Conservation (phyloP, 208 protist genomes). For the Leishmania guyanensis region DNA sequence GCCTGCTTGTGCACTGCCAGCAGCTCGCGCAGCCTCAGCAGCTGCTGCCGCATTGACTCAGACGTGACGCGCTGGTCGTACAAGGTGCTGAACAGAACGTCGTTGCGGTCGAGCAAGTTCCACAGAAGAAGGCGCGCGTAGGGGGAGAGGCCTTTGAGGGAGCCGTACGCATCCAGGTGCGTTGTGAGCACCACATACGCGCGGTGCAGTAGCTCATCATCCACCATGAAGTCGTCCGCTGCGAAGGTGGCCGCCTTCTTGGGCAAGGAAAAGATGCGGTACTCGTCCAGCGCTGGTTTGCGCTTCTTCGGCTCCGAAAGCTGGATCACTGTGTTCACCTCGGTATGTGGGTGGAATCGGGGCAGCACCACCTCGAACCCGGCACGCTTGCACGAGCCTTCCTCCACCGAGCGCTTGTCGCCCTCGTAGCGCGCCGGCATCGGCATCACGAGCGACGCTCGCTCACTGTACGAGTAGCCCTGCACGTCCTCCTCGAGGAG, state of each 20-base stretch:
- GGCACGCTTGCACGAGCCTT: constrained; percentile 48
- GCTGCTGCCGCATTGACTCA: constrained; percentile 30
- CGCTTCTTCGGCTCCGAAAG: constrained; percentile 77
- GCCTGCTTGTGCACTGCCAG: constrained; percentile 24
- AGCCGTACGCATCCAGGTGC: constrained; percentile 76
- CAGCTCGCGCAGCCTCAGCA: constrained; percentile 32
- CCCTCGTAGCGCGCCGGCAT: constrained; percentile 71
- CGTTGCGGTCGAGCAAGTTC: constrained; percentile 71
- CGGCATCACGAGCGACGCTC: constrained; percentile 40
- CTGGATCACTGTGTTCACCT: constrained; percentile 81
- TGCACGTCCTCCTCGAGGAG: constrained; percentile 40
- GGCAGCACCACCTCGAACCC: constrained; percentile 69
- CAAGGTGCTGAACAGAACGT: constrained; percentile 46
- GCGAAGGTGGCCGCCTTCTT: constrained; percentile 79
- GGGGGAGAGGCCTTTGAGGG: constrained; percentile 64
- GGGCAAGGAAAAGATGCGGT: constrained; percentile 82
- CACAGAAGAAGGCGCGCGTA: constrained; percentile 75
- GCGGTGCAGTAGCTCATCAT: constrained; percentile 84
- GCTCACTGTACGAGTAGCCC: constrained; percentile 80
- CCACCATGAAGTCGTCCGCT: constrained; percentile 84
- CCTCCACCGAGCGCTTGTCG: constrained; percentile 62
- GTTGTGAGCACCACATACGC: constrained; percentile 60
- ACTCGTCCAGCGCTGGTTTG: constrained; percentile 77
- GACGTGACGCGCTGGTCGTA: constrained; percentile 36
- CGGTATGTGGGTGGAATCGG: constrained; percentile 49